Conservation (phyloP, 2,329 filamentous ascomycete species). For the Ceratocystiopsis brevicomis region DNA sequence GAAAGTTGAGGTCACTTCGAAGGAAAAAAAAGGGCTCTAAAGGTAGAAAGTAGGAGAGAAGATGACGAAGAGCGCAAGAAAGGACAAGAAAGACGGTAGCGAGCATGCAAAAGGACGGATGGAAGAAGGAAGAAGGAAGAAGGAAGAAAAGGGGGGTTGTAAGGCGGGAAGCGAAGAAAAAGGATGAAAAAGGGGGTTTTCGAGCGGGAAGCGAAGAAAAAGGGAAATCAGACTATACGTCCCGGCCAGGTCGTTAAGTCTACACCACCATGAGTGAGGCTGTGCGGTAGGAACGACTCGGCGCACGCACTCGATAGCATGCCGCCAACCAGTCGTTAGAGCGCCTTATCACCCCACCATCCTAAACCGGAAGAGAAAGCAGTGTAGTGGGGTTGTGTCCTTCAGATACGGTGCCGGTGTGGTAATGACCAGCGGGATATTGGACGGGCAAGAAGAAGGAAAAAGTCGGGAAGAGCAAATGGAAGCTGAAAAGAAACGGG, state of each 20-base stretch:
- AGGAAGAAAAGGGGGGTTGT: not conserved
- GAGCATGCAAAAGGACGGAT: not conserved
- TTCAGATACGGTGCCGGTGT: not conserved
- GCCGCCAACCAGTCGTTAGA: no score
- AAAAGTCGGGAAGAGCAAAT: no score
- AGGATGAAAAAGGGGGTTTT: not conserved
- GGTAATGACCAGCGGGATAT: no score
- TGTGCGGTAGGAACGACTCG: no score
- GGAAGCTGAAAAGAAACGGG: no score
- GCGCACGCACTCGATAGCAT: no score
- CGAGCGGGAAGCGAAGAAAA: not conserved
- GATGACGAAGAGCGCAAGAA: not conserved
- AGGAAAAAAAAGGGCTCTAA: no score
- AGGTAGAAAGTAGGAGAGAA: not conserved
- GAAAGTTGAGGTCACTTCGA: no score
- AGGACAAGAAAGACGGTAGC: not conserved
- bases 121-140: not conserved
- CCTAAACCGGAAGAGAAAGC: slow-evolving; percentile 2
- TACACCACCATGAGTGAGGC: no score
- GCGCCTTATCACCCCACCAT: no score
- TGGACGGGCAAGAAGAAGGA: no score
- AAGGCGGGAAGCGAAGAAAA: not conserved
- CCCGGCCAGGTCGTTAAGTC: no score
- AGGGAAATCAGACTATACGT: not conserved
- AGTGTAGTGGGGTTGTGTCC: slow-evolving; percentile 1